These are phyloP conservation scores for Scenedesmus sp. DNA, from an alignment of 163 green algal species.

Conservation along the genomic window DNA sequence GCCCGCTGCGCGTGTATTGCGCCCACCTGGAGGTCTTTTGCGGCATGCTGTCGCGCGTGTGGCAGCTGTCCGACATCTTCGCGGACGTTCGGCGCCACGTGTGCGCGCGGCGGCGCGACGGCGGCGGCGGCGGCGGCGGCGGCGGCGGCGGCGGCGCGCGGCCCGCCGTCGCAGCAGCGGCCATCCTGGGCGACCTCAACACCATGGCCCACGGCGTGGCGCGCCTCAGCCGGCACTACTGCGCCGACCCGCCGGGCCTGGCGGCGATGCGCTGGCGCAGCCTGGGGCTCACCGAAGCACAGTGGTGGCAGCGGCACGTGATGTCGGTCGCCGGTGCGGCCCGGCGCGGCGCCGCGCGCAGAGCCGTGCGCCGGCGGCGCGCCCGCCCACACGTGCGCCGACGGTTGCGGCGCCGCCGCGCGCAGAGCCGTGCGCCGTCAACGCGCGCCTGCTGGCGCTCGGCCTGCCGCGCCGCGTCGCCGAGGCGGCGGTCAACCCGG, in stretches of 20 bases:
- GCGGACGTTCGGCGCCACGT: neutral
- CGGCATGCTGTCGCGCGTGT: too few species aligned
- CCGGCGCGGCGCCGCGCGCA: neutral
- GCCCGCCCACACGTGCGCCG: too few species aligned
- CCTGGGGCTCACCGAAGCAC: slow-evolving; percentile 69
- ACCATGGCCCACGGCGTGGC: slow-evolving; percentile 83
- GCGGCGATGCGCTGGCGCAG: slow-evolving; percentile 71
- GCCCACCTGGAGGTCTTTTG: slow-evolving; percentile 78
- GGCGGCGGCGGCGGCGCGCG: neutral
- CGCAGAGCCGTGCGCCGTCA: slow-evolving; percentile 31
- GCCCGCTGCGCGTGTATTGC: slow-evolving; percentile 77
- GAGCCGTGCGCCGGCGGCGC: neutral
- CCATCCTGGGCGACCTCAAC: slow-evolving; percentile 83
- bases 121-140: neutral
- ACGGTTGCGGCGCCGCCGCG: neutral
- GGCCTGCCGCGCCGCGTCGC: slow-evolving; percentile 32
- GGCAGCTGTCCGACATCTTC: neutral
- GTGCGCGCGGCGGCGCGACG: neutral
- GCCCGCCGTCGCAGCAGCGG: slow-evolving; percentile 1
- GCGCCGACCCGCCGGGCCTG: slow-evolving; percentile 67
- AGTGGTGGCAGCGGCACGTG: slow-evolving; percentile 74
- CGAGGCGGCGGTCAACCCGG: slow-evolving; percentile 29
- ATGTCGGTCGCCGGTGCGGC: slow-evolving; percentile 50
- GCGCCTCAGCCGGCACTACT: slow-evolving; percentile 75
- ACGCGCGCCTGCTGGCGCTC: slow-evolving; percentile 31